A percentile compares a stretch with the other conserved stretches of the same genome.
Evolutionary conservation across 1,284 basidiomycete species (phyloP).

Genomic region (Ceratobasidium sp.): DNA sequence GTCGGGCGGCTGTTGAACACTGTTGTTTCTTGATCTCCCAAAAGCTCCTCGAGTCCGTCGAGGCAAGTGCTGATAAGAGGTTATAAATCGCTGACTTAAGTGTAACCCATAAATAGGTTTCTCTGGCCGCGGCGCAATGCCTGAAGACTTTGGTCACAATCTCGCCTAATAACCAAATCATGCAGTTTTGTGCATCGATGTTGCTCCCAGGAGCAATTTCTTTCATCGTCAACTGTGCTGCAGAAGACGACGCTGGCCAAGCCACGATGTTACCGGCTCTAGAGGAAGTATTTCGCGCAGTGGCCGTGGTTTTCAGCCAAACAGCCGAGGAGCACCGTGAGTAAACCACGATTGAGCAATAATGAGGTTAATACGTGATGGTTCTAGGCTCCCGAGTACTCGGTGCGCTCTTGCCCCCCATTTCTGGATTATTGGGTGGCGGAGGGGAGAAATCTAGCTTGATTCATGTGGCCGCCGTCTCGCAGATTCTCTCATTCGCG

Average conservation of each 20-base stretch:
- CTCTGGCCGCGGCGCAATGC: slow-evolving; percentile 90
- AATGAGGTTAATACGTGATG: slow-evolving; percentile 23
- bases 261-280: slow-evolving; percentile 68
- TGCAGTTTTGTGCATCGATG: slow-evolving; percentile 78
- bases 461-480: slow-evolving; percentile 73
- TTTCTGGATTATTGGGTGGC: slow-evolving; percentile 79
- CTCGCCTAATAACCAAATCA: slow-evolving; percentile 69
- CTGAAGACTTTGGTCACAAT: slow-evolving; percentile 83
- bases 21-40: slow-evolving; percentile 87
- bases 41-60: slow-evolving; percentile 73
- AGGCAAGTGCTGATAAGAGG: slow-evolving; percentile 63
- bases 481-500: slow-evolving; percentile 83
- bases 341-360: slow-evolving; percentile 53
- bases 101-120: slow-evolving; percentile 62
- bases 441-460: slow-evolving; percentile 61
- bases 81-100: not conserved
- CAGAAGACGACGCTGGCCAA: slow-evolving; percentile 66
- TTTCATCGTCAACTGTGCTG: slow-evolving; percentile 72
- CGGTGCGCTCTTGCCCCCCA: slow-evolving; percentile 82
- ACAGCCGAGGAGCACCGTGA: slow-evolving; percentile 74
- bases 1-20: slow-evolving; percentile 84
- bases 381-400: slow-evolving; percentile 74
- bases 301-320: slow-evolving; percentile 73
- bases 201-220: slow-evolving; percentile 85
- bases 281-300: slow-evolving; percentile 85